Evolutionary conservation across 805 yeast species (phyloP).

Genomic region (Scheffersomyces ergatensis): DNA sequence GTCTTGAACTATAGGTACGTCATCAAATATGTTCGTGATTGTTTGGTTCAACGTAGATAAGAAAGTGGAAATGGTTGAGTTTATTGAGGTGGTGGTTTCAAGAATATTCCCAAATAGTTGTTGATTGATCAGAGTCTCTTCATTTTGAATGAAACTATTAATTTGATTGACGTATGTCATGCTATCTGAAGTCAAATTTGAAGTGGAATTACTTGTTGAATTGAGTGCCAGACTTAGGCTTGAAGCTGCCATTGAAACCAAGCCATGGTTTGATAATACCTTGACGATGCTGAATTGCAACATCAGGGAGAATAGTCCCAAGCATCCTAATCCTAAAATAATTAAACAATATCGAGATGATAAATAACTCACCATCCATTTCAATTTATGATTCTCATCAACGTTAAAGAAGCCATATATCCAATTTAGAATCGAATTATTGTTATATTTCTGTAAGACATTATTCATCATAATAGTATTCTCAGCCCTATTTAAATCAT

Average conservation of each 20-base stretch:
- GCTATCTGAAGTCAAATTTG: not conserved
- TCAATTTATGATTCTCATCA: slow-evolving; percentile 5
- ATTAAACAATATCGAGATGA: slow-evolving; percentile 51
- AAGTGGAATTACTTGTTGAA: not conserved
- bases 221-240: not conserved
- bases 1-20: slow-evolving; percentile 55
- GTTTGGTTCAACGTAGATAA: slow-evolving; percentile 57
- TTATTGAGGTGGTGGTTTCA: slow-evolving; percentile 55
- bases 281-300: slow-evolving; percentile 53
- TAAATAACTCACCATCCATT: slow-evolving; percentile 51
- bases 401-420: slow-evolving; percentile 6
- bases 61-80: slow-evolving; percentile 58
- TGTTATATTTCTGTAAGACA: slow-evolving; percentile 10
- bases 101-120: slow-evolving; percentile 67
- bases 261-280: slow-evolving; percentile 14
- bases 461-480: not conserved
- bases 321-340: slow-evolving; percentile 50
- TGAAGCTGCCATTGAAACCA: slow-evolving; percentile 4
- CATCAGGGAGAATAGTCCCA: slow-evolving; percentile 53
- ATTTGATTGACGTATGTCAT: slow-evolving; percentile 28
- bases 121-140: slow-evolving; percentile 56
- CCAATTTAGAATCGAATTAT: slow-evolving; percentile 9
- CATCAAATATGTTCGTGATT: slow-evolving; percentile 59
- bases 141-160: slow-evolving; percentile 48
- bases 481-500: not conserved